phyloP scores from a whole-genome alignment of 192 early-diverging fungal species.

The Backusella psychrophila region DNA sequence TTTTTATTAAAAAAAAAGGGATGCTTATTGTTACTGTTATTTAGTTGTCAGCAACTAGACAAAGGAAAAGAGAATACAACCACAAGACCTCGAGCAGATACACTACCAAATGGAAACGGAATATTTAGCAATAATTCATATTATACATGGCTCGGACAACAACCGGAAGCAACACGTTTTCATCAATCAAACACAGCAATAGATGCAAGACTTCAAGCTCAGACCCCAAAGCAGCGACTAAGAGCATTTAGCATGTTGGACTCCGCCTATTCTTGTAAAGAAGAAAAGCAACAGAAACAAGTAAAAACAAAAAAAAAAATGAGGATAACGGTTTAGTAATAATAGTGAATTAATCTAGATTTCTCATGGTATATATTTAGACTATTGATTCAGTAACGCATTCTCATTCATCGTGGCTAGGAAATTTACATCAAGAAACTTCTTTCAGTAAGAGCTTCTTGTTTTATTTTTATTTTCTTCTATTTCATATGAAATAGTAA shows the following conservation, averaged over 20 bases:
- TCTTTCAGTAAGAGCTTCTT: not conserved
- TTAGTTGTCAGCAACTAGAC: not conserved
- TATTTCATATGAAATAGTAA: not conserved
- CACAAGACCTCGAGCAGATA: not conserved
- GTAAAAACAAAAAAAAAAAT: not conserved
- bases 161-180: not conserved
- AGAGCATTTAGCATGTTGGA: slow-evolving; percentile 1
- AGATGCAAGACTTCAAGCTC: not conserved
- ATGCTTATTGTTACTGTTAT: not conserved
- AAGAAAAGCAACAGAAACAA: not conserved
- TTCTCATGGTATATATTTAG: slow-evolving; percentile 1
- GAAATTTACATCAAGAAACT: not conserved
- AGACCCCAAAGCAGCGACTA: not conserved
- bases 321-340: not conserved
- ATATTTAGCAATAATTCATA: not conserved
- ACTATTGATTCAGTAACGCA: not conserved
- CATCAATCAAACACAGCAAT: slow-evolving; percentile 1
- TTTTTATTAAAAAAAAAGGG: not conserved
- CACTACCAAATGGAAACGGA: not conserved
- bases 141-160: slow-evolving; percentile 1
- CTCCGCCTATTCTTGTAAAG: not conserved
- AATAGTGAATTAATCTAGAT: slow-evolving; percentile 1
- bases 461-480: not conserved
- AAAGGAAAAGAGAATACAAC: not conserved
- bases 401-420: not conserved